A percentile compares a stretch with the other conserved stretches of the same genome.
Evolutionary conservation across 2,329 filamentous ascomycete genomes (phyloP).

Genomic region (Colletotrichum endophyticum): DNA sequence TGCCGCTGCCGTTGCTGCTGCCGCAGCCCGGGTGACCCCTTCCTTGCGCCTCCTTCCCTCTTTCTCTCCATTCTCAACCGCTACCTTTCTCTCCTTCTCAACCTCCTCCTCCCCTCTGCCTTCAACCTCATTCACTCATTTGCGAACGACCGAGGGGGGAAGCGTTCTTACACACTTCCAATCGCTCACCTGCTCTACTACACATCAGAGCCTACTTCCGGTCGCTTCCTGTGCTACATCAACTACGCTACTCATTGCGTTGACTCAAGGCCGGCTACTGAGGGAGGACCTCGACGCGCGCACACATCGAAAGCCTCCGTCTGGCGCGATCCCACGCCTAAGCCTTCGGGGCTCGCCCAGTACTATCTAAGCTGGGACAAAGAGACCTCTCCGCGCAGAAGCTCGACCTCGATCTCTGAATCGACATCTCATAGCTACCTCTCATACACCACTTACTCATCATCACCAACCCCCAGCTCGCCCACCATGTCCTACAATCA

Average conservation of each 20-base stretch:
- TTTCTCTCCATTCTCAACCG: background rate
- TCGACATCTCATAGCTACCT: background rate
- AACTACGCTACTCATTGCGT: background rate
- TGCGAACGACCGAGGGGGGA: background rate
- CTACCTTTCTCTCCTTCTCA: background rate
- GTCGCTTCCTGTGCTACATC: background rate
- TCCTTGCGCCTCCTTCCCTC: background rate
- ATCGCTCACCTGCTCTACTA: background rate
- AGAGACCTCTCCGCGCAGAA: background rate
- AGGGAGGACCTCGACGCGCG: background rate
- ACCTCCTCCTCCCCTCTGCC: background rate
- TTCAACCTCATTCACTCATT: background rate
- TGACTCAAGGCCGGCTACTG: background rate
- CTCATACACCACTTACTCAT: background rate
- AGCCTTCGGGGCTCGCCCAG: background rate
- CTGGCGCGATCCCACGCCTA: background rate
- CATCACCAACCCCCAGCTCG: background rate
- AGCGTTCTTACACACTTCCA: background rate
- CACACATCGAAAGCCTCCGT: background rate
- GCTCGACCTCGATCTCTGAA: background rate
- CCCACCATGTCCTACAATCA: slow-evolving; percentile 10
- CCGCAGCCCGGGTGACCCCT: slow-evolving; percentile 3
- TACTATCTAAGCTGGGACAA: background rate
- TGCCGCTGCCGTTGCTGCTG: background rate
- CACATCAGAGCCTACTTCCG: background rate